A percentile compares a stretch with the other conserved stretches of the same genome.
Conservation (phyloP, 2,329 filamentous ascomycete species). For the Aureobasidium melanogenum region DNA sequence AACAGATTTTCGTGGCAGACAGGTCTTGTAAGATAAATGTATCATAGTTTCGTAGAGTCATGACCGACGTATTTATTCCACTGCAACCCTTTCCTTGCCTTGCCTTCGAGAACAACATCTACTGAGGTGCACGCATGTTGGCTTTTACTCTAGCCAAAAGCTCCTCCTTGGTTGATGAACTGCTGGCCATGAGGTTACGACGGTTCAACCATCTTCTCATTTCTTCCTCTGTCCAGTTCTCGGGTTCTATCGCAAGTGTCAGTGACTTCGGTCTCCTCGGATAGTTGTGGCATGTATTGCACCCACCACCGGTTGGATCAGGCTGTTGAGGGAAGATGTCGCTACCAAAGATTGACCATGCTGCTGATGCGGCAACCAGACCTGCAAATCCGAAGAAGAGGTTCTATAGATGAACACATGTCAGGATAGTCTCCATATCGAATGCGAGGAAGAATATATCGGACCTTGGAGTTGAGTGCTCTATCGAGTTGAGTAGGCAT, state of each 20-base stretch:
- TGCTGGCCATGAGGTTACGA: slow-evolving; percentile 53
- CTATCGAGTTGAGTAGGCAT: slow-evolving; percentile 44
- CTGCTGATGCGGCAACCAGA: slow-evolving; percentile 69
- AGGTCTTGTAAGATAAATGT: neutral
- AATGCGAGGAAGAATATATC: neutral
- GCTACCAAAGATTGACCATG: slow-evolving; percentile 76
- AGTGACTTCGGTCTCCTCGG: neutral
- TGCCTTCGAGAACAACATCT: neutral
- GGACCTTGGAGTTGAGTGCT: slow-evolving; percentile 35
- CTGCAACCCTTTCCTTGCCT: neutral
- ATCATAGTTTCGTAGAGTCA: slow-evolving; percentile 7
- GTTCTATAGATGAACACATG: slow-evolving; percentile 20
- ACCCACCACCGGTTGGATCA: slow-evolving; percentile 68
- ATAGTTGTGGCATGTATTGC: neutral
- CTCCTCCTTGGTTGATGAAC: slow-evolving; percentile 52
- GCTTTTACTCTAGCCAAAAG: slow-evolving; percentile 60
- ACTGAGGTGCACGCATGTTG: slow-evolving; percentile 47
- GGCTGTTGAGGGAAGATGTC: slow-evolving; percentile 68
- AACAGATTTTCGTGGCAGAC: neutral
- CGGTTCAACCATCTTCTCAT: slow-evolving; percentile 70
- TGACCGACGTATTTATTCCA: neutral
- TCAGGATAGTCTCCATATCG: neutral
- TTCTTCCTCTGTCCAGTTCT: slow-evolving; percentile 70
- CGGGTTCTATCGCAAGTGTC: slow-evolving; percentile 42
- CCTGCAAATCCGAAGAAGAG: slow-evolving; percentile 62